Evolutionary conservation across 306 rosid species (phyloP).

Genomic region (Potentilla sterilis): DNA sequence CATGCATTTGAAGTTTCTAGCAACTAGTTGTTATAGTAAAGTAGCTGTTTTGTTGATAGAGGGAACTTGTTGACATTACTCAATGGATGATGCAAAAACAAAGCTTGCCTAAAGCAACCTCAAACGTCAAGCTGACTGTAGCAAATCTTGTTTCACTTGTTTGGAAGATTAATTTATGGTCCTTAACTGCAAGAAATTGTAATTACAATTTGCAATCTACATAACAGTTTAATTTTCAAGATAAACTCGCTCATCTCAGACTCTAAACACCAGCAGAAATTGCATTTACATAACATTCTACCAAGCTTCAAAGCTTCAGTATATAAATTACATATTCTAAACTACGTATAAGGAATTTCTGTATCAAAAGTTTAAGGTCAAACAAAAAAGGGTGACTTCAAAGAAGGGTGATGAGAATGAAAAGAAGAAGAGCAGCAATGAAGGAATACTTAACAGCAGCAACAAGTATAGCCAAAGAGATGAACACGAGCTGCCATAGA

Average conservation of each 20-base stretch:
- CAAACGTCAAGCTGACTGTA: no score
- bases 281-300: neutral
- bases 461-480: conserved; percentile 63
- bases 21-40: no score
- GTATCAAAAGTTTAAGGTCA: neutral
- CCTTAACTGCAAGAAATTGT: neutral
- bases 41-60: no score
- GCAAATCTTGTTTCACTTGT: no score
- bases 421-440: conserved; percentile 72
- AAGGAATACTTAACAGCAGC: conserved; percentile 88
- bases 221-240: neutral
- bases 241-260: neutral
- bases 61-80: no score
- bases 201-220: neutral
- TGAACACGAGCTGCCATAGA: conserved; percentile 60
- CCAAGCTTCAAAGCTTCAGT: neutral
- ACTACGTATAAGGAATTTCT: neutral
- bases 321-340: neutral
- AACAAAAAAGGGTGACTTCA: conserved; percentile 6
- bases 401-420: conserved; percentile 67
- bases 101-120: no score
- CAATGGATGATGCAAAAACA: no score
- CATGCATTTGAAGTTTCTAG: no score
- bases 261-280: neutral
- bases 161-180: no score